Base-by-base conservation (phyloP, 805 yeast species). In the Lipomyces oligophaga region DNA sequence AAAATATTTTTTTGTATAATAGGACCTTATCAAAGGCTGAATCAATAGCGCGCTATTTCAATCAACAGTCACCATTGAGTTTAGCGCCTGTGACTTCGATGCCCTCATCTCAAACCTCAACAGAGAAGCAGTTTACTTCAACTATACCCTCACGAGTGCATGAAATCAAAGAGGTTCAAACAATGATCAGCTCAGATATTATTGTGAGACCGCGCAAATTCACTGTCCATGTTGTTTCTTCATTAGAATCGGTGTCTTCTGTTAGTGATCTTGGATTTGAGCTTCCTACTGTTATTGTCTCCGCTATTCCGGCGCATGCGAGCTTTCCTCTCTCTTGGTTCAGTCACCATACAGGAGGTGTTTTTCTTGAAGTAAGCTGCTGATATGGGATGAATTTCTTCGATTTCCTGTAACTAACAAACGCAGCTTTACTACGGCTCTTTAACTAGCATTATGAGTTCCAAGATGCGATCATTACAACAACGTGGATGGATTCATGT, bases 1-100 rank as follows among this genome's bases (percentile, higher is more conserved):
- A 69, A 24, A 79, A 73, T 57, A 85, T 90, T 52, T 86, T 80
- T 68, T 70, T 89, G 70, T 63, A 85, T 45, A 89, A 89, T 70
- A 79, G 97, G 65, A 87, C 95, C 1, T 65, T 69, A 0, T 68
- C 80, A 7, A 85, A 86, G 60, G 69, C 86, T 43, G 60, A 63
- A 16, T 80, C 74, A 1, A 69, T 90, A 54, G 77, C 76, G 51
- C 63, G 71, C 1, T 66, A 75, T 2, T 83, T 89, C 72, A 83
- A 88, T 4, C 64, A 60, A 0, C 37, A 41, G 15, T 30, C 50
- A 3, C 41, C 41, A 5, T 25, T 40, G 24, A 20, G 27, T 13
- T 21, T 40, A n/a, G 20, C 44, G 31, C 24, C 38, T n/a, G 19
- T 15, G 6, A 18, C 30, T 13, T 22, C 42, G 2, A 34, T 26